Evolutionary conservation across 163 green algal species (phyloP).

Genomic region (Coccomyxa subellipsoidea): DNA sequence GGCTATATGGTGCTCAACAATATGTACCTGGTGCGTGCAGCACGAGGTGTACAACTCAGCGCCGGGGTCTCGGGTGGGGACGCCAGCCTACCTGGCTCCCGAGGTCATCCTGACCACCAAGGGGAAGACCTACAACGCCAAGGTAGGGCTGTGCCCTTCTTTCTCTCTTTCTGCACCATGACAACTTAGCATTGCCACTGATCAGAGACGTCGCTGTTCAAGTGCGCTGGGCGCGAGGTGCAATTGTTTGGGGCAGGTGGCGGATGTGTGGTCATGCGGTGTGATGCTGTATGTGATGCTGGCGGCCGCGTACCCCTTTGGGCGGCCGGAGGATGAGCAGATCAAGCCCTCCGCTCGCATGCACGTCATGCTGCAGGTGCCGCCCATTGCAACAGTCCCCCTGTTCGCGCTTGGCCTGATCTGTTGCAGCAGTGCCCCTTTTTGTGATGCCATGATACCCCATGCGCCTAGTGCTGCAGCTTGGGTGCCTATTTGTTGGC

Average conservation of each 20-base stretch:
- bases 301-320: conserved; percentile 41
- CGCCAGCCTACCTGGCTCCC: conserved; percentile 85
- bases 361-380: conserved; percentile 33
- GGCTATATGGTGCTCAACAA: neutral
- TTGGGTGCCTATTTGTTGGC: no score
- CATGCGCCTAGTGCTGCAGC: no score
- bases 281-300: conserved; percentile 80
- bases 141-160: conserved; percentile 41
- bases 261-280: conserved; percentile 72
- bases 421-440: no score
- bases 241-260: conserved; percentile 3
- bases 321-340: conserved; percentile 21
- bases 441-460: no score
- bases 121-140: conserved; percentile 83
- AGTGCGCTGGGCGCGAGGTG: no score
- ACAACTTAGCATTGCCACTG: no score
- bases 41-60: conserved; percentile 90
- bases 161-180: neutral
- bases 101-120: conserved; percentile 89
- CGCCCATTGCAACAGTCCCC: no score
- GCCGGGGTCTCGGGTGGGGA: conserved; percentile 79
- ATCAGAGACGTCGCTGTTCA: no score
- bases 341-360: conserved; percentile 20
- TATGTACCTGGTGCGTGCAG: conserved; percentile 33
- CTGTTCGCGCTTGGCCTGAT: no score